These are phyloP conservation scores for Oligophagozyma castellii DNA, from an alignment of 1,139 yeast species.

Conservation along the genomic window DNA sequence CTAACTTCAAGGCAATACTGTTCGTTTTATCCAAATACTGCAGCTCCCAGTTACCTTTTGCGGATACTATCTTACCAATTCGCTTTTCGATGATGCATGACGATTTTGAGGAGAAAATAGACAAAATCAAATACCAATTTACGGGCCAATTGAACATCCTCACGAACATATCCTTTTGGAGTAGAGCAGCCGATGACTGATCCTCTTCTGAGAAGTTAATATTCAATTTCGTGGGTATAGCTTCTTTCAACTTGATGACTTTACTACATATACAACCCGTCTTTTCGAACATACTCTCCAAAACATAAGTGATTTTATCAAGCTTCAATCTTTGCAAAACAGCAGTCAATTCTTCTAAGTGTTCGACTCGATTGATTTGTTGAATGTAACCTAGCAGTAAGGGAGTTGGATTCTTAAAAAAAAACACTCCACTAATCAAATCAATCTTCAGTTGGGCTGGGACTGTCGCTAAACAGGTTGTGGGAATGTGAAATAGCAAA, in stretches of 20 bases:
- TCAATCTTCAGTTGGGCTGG: constrained; percentile 29
- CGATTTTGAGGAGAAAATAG: constrained; percentile 32
- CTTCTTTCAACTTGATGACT: constrained; percentile 32
- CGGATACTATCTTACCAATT: constrained; percentile 49
- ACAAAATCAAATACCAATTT: constrained; percentile 54
- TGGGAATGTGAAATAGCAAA: constrained; percentile 22
- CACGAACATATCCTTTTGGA: constrained; percentile 38
- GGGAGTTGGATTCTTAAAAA: constrained; percentile 35
- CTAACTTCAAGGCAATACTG: constrained; percentile 19
- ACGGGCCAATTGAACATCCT: constrained; percentile 54
- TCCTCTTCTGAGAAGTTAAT: constrained; percentile 6
- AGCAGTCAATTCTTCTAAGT: constrained; percentile 19
- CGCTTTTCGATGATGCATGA: constrained; percentile 34
- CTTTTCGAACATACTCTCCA: constrained; percentile 41
- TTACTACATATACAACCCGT: constrained; percentile 57
- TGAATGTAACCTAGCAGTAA: constrained; percentile 27
- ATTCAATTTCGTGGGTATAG: constrained; percentile 18
- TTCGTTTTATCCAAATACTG: constrained; percentile 31
- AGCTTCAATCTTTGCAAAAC: constrained; percentile 35
- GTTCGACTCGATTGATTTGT: constrained; percentile 28
- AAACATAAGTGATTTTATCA: constrained; percentile 39
- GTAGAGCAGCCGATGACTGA: constrained; percentile 5
- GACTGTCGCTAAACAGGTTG: constrained; percentile 24
- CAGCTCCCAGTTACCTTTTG: constrained; percentile 50
- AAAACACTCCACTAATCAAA: constrained; percentile 32